Evolutionary conservation across 139 green algal species (phyloP), one percentile per base, ranked within the genome.

Genomic region (Micromonas commoda): DNA sequence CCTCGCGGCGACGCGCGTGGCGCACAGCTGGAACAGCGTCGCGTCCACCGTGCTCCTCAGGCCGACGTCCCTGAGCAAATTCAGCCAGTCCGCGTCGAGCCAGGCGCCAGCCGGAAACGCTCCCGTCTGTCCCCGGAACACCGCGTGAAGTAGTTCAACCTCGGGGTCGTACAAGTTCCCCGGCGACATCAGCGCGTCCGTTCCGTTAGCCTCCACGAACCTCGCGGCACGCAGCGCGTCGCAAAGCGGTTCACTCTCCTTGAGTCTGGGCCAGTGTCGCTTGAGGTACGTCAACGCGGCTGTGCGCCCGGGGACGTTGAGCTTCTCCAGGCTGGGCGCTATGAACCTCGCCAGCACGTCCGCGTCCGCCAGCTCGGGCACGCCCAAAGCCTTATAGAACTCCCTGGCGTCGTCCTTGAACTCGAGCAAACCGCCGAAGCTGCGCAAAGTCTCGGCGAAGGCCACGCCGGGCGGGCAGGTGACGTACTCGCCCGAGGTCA

Each of bases 101-200:
- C 87, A 93, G 23, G 83, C 75, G 0, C 71, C 82, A 9, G 51
- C 34, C 1, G 88, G 88, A 79, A 92, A 92, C 3, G 85, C 16
- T 4, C 32, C 63, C 26, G 71, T 70, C 51, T 65, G 67, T 16
- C 45, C 45, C 6, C 81, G 64, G 71, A 92, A 90, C 13, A 92
- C 87, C 20, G 37, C 70, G 0, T 34, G 52, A 23, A 91, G 83
- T 26, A 94, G 79, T 28, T 77, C 39, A 0, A 85, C 52, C 6
- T 39, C 51, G 0, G 90, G 89, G 75, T 94, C 89, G 61, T 88
- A 87, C 75, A 94, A 81, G 64, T 88, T 77, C 1, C 33, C n/a
- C 16, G 34, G 33, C 24, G 24, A 73, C 33, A 53, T 32, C 34
- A 52, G 31, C 26, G 68, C 83, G 67, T 77, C 74, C 29, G n/a